Evolutionary conservation across 192 early-diverging fungal genomes (phyloP), one percentile per base, ranked within the genome.

Genomic region (Radiomyces spectabilis): DNA sequence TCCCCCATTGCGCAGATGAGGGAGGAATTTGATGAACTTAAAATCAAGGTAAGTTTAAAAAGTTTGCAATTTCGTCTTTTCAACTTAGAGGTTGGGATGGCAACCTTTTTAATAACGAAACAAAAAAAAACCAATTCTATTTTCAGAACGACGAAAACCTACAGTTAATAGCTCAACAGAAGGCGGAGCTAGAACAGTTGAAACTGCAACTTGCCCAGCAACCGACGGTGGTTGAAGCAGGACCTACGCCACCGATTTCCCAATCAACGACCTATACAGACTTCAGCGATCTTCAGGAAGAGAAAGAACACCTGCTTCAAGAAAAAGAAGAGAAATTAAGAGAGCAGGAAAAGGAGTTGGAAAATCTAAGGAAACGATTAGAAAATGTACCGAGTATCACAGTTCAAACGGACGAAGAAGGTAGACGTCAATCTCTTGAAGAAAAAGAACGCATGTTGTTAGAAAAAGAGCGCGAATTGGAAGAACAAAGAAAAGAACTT

Each of bases 1-100:
- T 59, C 32, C 16, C 65, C 65, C 19, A 53, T 66, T 21, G 32
- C 65, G 8, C 52, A 60, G 39, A 66, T 66, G 65, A 42, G 58
- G 24, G 53, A 59, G 38, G 65, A 66, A 24, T 59, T 66, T 29
- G 58, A 66, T 40, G 47, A 35, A 1, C 51, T 66, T 27, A 66
- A 66, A 47, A 25, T 47, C 16, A 66, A 60, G 65, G 65, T 66
- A 59, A 42, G 34, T 21, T 7, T 13, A 26, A 21, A 40, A 12
- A 39, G 1, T 12, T 24, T 47, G 25, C 2, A 48, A 16, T 27
- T 30, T 16, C 2, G n/a, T 26, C 10, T 31, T 29, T 29, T 51
- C 29, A 47, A 48, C n/a, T n/a, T n/a, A n/a, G n/a, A n/a, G n/a
- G n/a, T n/a, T n/a, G n/a, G n/a, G n/a, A n/a, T n/a, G n/a, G n/a